Evolutionary conservation across 2,329 filamentous ascomycete species (phyloP).

Genomic region (Apiospora saccharicola): DNA sequence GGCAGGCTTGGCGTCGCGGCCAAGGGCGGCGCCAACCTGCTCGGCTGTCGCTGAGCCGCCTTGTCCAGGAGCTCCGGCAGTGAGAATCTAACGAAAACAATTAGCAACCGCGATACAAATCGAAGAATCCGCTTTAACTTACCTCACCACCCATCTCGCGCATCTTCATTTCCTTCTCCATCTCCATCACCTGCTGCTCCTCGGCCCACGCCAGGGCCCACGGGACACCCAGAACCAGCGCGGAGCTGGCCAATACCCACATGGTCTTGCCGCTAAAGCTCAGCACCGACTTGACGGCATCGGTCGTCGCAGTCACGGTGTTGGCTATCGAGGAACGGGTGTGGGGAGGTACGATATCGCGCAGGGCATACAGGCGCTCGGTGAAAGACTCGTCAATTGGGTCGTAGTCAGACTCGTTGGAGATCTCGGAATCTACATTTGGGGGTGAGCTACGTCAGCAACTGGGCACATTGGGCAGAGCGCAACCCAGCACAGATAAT

Average conservation of each 20-base stretch:
- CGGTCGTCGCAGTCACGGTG: slow-evolving; percentile 62
- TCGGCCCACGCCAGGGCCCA: slow-evolving; percentile 93
- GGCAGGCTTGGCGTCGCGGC: slow-evolving; percentile 54
- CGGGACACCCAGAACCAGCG: slow-evolving; percentile 88
- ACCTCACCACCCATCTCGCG: slow-evolving; percentile 84
- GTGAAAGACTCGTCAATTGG: slow-evolving; percentile 63
- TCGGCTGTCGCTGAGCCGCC: slow-evolving; percentile 52
- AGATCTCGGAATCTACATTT: slow-evolving; percentile 78
- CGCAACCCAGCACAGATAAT: neutral
- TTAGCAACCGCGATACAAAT: slow-evolving; percentile 27
- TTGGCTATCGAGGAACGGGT: slow-evolving; percentile 73
- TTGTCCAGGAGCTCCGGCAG: slow-evolving; percentile 49
- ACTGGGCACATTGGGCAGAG: slow-evolving; percentile 2
- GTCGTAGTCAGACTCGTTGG: slow-evolving; percentile 77
- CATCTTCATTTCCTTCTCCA: slow-evolving; percentile 98
- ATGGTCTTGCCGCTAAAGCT: slow-evolving; percentile 83
- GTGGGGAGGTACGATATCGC: slow-evolving; percentile 78
- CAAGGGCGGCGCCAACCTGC: slow-evolving; percentile 58
- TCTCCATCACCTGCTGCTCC: slow-evolving; percentile 95
- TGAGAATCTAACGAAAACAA: slow-evolving; percentile 50
- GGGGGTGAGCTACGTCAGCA: slow-evolving; percentile 16
- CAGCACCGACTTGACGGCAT: slow-evolving; percentile 66
- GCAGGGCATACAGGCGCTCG: slow-evolving; percentile 75
- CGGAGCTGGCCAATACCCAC: slow-evolving; percentile 90
- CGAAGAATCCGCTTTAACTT: slow-evolving; percentile 32